Evolutionary conservation across 345 rosid species (phyloP).

Genomic region (Carallia pectinifolia): DNA sequence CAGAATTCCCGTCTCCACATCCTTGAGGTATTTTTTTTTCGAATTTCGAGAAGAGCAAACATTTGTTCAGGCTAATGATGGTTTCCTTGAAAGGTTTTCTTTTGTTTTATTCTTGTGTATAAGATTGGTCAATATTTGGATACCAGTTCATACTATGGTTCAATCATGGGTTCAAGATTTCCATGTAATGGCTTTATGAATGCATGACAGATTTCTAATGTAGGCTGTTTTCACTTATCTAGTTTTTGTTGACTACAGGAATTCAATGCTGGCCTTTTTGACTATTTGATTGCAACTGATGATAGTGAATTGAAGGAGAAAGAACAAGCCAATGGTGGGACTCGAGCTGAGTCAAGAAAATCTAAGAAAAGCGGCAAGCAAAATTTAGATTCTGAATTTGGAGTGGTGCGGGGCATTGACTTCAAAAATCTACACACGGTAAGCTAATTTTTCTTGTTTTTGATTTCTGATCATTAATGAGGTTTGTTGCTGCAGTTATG

Average conservation of each 20-base stretch:
- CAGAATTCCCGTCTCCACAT: conserved; percentile 95
- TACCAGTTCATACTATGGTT: neutral
- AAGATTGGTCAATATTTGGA: neutral
- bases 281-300: conserved; percentile 88
- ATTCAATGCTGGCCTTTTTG: conserved; percentile 96
- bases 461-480: neutral
- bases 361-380: conserved; percentile 47
- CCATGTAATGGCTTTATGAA: neutral
- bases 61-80: neutral
- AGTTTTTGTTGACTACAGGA: conserved; percentile 44
- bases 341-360: conserved; percentile 39
- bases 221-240: conserved; percentile 8
- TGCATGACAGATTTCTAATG: neutral
- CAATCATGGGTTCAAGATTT: neutral
- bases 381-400: conserved; percentile 77
- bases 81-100: too few relatives aligned
- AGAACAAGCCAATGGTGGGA: conserved; percentile 43
- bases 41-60: neutral
- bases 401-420: conserved; percentile 94
- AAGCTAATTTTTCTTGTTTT: conserved; percentile 18
- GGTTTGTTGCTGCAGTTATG: neutral
- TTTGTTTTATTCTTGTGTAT: neutral
- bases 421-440: conserved; percentile 92
- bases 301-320: conserved; percentile 56
- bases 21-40: conserved; percentile 60